A percentile compares a stretch with the other conserved stretches of the same genome.
Evolutionary conservation across 225 moss, liverwort and hornwort genomes (phyloP).

Genomic region (Pleurozium schreberi): DNA sequence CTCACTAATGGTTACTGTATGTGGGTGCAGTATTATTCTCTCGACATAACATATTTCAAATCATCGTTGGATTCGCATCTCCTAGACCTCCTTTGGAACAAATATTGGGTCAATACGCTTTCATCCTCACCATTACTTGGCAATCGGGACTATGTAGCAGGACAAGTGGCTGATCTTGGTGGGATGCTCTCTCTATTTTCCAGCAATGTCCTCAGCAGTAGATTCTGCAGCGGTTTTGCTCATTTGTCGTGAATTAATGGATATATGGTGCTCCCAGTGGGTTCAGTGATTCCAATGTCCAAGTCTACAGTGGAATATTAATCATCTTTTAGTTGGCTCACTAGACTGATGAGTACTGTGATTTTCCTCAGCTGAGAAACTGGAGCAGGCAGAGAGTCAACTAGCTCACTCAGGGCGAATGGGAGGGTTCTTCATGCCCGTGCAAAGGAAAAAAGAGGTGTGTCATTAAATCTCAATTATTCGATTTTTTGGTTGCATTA

Average conservation of each 20-base stretch:
- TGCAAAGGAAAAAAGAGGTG: slow-evolving; percentile 95
- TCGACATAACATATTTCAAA: slow-evolving; percentile 93
- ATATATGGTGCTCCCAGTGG: background rate
- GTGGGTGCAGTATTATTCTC: slow-evolving; percentile 77
- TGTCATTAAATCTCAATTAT: background rate
- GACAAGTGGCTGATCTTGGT: slow-evolving; percentile 97
- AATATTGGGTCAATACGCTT: slow-evolving; percentile 95
- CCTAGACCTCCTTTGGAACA: slow-evolving; percentile 89
- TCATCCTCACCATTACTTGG: slow-evolving; percentile 93
- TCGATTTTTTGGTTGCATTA: background rate
- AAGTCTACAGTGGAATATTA: background rate
- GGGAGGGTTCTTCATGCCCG: slow-evolving; percentile 91
- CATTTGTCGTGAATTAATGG: background rate
- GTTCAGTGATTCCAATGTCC: background rate
- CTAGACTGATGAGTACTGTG: background rate
- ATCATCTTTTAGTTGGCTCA: background rate
- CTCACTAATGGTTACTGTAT: background rate
- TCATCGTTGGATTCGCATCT: slow-evolving; percentile 85
- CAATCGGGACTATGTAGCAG: slow-evolving; percentile 90
- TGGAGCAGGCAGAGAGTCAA: slow-evolving; percentile 93
- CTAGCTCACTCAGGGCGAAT: slow-evolving; percentile 93
- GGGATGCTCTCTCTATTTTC: background rate
- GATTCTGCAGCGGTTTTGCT: background rate
- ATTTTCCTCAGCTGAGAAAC: slow-evolving; percentile 72
- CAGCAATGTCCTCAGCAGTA: background rate